Evolutionary conservation across 768 basidiomycete species (phyloP).

Genomic region (Panellus pusillus): DNA sequence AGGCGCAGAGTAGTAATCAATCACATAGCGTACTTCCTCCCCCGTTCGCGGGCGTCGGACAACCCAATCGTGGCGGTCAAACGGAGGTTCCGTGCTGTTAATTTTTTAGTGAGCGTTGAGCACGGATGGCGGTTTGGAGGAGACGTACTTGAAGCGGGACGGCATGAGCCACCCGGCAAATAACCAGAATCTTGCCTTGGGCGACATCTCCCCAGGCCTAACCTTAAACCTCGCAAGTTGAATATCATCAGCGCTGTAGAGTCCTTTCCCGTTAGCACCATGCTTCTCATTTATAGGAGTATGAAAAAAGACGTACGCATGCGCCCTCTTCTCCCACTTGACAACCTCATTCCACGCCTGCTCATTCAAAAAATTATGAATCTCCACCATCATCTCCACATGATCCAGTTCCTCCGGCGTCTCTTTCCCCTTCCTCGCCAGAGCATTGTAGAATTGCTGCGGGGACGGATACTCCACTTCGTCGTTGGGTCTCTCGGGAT

Average conservation of each 20-base stretch:
- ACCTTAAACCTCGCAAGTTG: conserved; percentile 86
- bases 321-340: conserved; percentile 80
- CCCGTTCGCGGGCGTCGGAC: conserved; percentile 78
- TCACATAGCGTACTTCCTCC: conserved; percentile 90
- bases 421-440: conserved; percentile 95
- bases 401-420: conserved; percentile 83
- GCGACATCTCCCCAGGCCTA: conserved; percentile 88
- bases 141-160: conserved; percentile 79
- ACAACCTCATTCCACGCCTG: conserved; percentile 93
- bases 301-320: conserved; percentile 53
- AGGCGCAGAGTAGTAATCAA: conserved; percentile 97
- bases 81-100: conserved; percentile 82
- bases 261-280: too few species aligned
- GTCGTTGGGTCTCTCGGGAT: conserved; percentile 69
- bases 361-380: conserved; percentile 98
- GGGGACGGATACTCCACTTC: conserved; percentile 94
- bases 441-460: conserved; percentile 97
- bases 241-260: conserved; percentile 40
- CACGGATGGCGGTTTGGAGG: too few species aligned
- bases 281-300: background rate
- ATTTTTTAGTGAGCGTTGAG: background rate
- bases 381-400: conserved; percentile 95
- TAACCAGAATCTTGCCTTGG: conserved; percentile 87
- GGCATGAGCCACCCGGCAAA: conserved; percentile 90
- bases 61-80: conserved; percentile 98